Conservation (phyloP, 495 filamentous ascomycete genomes). For the Delitschia confertaspora region DNA sequence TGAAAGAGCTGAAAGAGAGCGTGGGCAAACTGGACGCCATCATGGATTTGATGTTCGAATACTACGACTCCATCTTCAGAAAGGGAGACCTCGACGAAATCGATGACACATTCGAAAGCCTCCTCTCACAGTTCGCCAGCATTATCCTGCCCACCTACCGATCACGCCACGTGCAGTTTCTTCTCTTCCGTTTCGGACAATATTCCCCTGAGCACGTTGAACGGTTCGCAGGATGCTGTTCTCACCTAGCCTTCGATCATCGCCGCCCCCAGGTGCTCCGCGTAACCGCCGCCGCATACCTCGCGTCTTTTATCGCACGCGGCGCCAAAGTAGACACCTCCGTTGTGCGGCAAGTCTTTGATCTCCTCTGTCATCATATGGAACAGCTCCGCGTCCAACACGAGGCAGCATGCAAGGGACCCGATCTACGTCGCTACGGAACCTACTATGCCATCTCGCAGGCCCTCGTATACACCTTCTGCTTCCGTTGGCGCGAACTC, state of each 20-base stretch:
- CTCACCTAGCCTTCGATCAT: conserved; percentile 57
- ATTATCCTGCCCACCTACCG: conserved; percentile 83
- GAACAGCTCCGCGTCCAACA: conserved; percentile 55
- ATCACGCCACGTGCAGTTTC: conserved; percentile 78
- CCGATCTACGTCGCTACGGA: conserved; percentile 72
- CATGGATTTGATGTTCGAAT: conserved; percentile 76
- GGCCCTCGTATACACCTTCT: conserved; percentile 89
- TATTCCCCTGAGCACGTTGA: conserved; percentile 63
- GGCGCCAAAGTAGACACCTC: conserved; percentile 69
- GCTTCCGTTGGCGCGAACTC: conserved; percentile 93
- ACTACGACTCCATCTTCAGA: conserved; percentile 63
- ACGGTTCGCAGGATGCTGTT: conserved; percentile 69
- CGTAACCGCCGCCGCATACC: conserved; percentile 81
- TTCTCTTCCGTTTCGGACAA: conserved; percentile 90
- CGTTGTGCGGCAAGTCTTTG: conserved; percentile 67
- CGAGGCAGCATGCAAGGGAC: conserved; percentile 62
- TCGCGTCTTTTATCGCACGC: conserved; percentile 85
- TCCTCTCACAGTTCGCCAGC: conserved; percentile 71
- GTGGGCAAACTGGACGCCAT: conserved; percentile 90
- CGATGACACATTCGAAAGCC: conserved; percentile 53
- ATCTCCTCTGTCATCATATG: conserved; percentile 63
- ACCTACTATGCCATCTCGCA: conserved; percentile 86
- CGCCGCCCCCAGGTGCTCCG: conserved; percentile 57
- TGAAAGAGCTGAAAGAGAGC: conserved; percentile 62
- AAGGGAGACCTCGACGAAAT: conserved; percentile 37